These are phyloP conservation scores for Astrocystis sublimbata DNA, from an alignment of 495 filamentous ascomycete species.

Conservation along the genomic window DNA sequence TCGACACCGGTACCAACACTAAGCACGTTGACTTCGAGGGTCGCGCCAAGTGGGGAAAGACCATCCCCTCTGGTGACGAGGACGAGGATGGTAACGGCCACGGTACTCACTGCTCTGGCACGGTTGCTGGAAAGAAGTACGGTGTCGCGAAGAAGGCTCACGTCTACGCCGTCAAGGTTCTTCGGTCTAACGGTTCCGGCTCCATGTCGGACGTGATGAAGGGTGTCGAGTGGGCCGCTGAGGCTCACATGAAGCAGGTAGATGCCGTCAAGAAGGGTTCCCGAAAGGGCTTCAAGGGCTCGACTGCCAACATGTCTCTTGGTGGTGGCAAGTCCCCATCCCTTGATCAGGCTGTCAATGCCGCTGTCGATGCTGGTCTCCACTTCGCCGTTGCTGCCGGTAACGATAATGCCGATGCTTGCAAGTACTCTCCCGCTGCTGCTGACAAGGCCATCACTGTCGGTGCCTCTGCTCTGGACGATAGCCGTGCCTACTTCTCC, in stretches of 20 bases:
- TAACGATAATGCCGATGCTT: slow-evolving; percentile 97
- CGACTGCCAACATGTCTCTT: slow-evolving; percentile 98
- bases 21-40: slow-evolving; percentile 97
- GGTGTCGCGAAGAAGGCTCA: slow-evolving; percentile 99
- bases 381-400: slow-evolving; percentile 98
- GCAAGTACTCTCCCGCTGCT: slow-evolving; percentile 98
- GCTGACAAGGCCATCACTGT: slow-evolving; percentile 94
- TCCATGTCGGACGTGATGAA: slow-evolving; percentile 98
- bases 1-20: slow-evolving; percentile 94
- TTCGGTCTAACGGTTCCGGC: slow-evolving; percentile 94
- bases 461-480: slow-evolving; percentile 86
- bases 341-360: slow-evolving; percentile 90
- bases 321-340: slow-evolving; percentile 92
- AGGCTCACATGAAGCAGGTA: slow-evolving; percentile 71
- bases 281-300: slow-evolving; percentile 96
- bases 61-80: slow-evolving; percentile 77
- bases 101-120: slow-evolving; percentile 99
- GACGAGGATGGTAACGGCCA: slow-evolving; percentile 97
- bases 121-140: slow-evolving; percentile 95
- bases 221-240: slow-evolving; percentile 94
- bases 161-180: slow-evolving; percentile 95
- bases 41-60: slow-evolving; percentile 95
- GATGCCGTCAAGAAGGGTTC: slow-evolving; percentile 76
- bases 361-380: slow-evolving; percentile 83
- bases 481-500: slow-evolving; percentile 99